phyloP scores from a whole-genome alignment of 441 rosid genomes.

The Adansonia grandidieri region DNA sequence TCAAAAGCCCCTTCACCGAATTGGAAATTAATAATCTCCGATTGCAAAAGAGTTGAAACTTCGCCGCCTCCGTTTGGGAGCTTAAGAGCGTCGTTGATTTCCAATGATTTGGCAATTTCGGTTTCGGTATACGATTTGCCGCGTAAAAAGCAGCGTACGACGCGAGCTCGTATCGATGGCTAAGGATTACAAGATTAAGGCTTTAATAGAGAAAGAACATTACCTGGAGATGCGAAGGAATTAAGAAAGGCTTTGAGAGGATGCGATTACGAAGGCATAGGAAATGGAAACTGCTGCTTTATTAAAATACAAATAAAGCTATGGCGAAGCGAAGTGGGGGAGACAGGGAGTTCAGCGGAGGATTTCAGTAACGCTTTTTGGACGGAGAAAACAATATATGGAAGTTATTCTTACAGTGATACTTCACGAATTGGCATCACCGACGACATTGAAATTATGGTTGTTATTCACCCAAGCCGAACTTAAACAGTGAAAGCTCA shows the following conservation, averaged over 20 bases:
- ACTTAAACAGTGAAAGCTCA: too few species aligned
- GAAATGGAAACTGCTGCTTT: conserved; percentile 22
- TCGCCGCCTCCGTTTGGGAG: conserved; percentile 47
- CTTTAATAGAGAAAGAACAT: neutral
- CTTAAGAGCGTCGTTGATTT: conserved; percentile 48
- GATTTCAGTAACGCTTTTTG: too few species aligned
- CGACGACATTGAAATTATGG: neutral
- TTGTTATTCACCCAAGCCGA: too few species aligned
- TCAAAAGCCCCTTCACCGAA: conserved; percentile 36
- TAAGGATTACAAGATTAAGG: conserved; percentile 12
- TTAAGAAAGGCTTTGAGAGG: conserved; percentile 9
- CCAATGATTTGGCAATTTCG: conserved; percentile 53
- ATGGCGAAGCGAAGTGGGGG: neutral
- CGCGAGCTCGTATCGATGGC: conserved; percentile 58
- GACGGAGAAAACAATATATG: conserved; percentile 23
- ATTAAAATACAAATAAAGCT: conserved; percentile 21
- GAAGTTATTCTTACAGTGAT: neutral
- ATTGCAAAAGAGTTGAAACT: conserved; percentile 43
- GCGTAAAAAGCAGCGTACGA: conserved; percentile 48
- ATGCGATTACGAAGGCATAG: conserved; percentile 21
- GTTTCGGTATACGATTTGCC: conserved; percentile 67
- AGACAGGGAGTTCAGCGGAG: neutral
- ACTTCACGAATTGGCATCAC: neutral
- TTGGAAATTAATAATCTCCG: conserved; percentile 44
- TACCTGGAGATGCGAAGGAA: conserved; percentile 35